Evolutionary conservation across 257 asterid species (phyloP).

Genomic region (Rubia yunnanensis): DNA sequence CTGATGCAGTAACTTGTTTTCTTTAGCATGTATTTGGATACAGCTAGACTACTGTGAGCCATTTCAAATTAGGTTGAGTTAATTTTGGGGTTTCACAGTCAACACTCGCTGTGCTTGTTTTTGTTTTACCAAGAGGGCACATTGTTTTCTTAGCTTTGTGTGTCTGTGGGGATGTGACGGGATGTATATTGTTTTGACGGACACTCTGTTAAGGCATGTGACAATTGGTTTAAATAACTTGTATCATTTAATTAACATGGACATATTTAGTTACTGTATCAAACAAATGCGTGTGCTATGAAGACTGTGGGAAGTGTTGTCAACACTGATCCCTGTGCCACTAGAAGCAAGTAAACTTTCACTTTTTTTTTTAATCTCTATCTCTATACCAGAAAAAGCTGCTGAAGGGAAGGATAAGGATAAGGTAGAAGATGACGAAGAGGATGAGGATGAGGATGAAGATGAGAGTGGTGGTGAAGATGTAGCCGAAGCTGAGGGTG

Average conservation of each 20-base stretch:
- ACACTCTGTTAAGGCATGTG: background rate
- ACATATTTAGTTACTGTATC: too few species aligned
- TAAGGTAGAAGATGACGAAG: slow-evolving; percentile 53
- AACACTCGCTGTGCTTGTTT: background rate
- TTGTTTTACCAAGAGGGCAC: background rate
- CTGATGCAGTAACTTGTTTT: background rate
- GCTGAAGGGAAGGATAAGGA: slow-evolving; percentile 23
- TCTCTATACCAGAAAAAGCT: slow-evolving; percentile 5
- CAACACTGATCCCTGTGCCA: background rate
- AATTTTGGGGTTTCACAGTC: too few species aligned
- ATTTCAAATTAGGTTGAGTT: background rate
- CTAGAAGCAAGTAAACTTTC: background rate
- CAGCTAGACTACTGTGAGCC: background rate
- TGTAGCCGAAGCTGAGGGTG: slow-evolving; percentile 73
- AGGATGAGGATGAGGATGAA: slow-evolving; percentile 54
- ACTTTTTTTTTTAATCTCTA: background rate
- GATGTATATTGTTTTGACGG: background rate
- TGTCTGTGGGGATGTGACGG: background rate
- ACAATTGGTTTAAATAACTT: background rate
- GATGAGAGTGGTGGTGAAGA: slow-evolving; percentile 52
- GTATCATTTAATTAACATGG: background rate
- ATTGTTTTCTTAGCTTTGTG: background rate
- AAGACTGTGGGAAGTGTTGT: background rate
- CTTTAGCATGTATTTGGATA: background rate
- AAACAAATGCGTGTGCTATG: background rate